Evolutionary conservation across 192 early-diverging fungal species (phyloP), one percentile per base, ranked within the genome.

Genomic region (Gamsiella multidivaricata): DNA sequence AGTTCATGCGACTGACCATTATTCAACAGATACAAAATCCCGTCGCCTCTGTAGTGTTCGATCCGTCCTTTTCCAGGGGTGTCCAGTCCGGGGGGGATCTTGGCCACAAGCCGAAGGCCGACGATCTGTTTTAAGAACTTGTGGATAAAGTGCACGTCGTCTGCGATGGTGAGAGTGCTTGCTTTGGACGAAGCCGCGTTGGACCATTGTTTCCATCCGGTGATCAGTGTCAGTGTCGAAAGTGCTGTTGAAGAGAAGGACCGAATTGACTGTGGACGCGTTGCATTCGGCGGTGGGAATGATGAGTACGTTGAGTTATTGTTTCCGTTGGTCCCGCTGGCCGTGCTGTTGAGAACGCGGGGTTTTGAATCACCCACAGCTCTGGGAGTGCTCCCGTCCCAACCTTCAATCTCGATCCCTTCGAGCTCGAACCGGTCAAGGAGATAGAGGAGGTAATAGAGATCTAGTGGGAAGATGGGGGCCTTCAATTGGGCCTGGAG

Each of bases 101-200:
- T 59, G 10, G 67, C 59, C 12, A 75, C 60, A 23, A 88, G 78
- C 26, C 81, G 76, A 39, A 88, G 65, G 0, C 79, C 76, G 9
- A 71, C 28, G 15, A 88, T 75, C 26, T 70, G 71, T 28, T 74
- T 69, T n/a, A 88, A 61, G 45, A 80, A 73, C 39, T 66, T 63
- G 70, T 84, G 82, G 29, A 88, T 84, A 59, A 83, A 82, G 3
- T 70, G 39, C 29, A 88, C 79, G 22, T 88, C 87, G 34, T 82
- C 74, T 29, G 82, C 54, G 39, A 87, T 78, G 28, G 85, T 72
- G 22, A 54, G 12, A 0, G 49, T 31, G 11, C 55, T 56, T 41
- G 47, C 12, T 33, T 28, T 52, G 46, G 54, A 61, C n/a, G 64
- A 60, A 3, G 74, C 74, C 22, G 80, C 56, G 55, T 51, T 65